Evolutionary conservation across 805 yeast species (phyloP).

Genomic region (Ascoidea tarda): DNA sequence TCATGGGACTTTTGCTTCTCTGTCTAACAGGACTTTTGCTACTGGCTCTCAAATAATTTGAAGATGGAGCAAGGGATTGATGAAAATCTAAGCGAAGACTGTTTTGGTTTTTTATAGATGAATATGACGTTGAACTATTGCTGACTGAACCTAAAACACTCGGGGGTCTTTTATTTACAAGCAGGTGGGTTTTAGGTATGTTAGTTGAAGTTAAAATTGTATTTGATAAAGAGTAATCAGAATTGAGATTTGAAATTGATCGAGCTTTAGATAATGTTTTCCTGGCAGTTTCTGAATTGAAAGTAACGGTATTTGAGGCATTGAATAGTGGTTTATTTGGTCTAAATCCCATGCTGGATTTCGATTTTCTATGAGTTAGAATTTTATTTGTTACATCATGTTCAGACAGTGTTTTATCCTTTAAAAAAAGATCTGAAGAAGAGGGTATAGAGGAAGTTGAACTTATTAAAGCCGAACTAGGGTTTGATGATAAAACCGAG

Average conservation of each 20-base stretch:
- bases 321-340: conserved; percentile 4
- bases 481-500: background rate
- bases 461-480: background rate
- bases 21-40: background rate
- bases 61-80: background rate
- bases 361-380: background rate
- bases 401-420: too few relatives aligned
- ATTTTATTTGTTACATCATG: background rate
- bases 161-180: too few relatives aligned
- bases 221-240: conserved; percentile 1
- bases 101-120: background rate
- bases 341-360: background rate
- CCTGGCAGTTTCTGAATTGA: background rate
- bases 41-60: background rate
- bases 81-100: too few relatives aligned
- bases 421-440: background rate
- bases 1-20: background rate
- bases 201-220: background rate
- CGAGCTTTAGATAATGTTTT: conserved; percentile 2
- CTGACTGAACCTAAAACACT: too few relatives aligned
- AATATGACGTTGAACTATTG: background rate
- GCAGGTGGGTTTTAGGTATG: background rate
- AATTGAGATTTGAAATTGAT: conserved; percentile 5
- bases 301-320: conserved; percentile 4
- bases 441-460: background rate